A percentile compares a stretch with the other conserved stretches of the same genome.
Evolutionary conservation across 306 rosid genomes (phyloP).

Genomic region (Erythrophleum fordii): DNA sequence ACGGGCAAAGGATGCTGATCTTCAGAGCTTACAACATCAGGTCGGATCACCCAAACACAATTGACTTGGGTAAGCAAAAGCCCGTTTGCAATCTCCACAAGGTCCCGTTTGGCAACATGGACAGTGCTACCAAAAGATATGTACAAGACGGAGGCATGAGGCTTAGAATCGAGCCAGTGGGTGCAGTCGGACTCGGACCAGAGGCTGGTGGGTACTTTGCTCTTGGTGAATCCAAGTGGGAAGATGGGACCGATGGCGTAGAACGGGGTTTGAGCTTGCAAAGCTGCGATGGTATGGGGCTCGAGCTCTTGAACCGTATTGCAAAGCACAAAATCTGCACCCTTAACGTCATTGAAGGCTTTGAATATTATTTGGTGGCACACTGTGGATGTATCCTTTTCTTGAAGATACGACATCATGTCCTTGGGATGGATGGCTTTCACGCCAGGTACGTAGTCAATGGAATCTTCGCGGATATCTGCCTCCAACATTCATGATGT

Average conservation of each 20-base stretch:
- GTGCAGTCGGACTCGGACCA: slow-evolving; percentile 69
- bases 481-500: neutral
- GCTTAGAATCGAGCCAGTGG: slow-evolving; percentile 66
- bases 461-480: slow-evolving; percentile 53
- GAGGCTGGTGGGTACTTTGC: slow-evolving; percentile 58
- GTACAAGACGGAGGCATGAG: slow-evolving; percentile 59
- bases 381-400: slow-evolving; percentile 41
- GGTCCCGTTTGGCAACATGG: slow-evolving; percentile 47
- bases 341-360: slow-evolving; percentile 47
- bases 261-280: slow-evolving; percentile 44
- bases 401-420: slow-evolving; percentile 63
- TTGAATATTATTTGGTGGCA: slow-evolving; percentile 53
- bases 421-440: slow-evolving; percentile 55
- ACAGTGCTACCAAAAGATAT: slow-evolving; percentile 73
- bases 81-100: slow-evolving; percentile 54
- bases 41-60: slow-evolving; percentile 63
- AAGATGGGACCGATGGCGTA: slow-evolving; percentile 70
- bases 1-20: slow-evolving; percentile 51
- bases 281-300: slow-evolving; percentile 43
- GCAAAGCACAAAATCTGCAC: slow-evolving; percentile 57
- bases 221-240: slow-evolving; percentile 51
- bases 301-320: slow-evolving; percentile 62
- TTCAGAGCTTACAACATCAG: slow-evolving; percentile 57
- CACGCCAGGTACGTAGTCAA: slow-evolving; percentile 70
- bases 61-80: slow-evolving; percentile 48